Evolutionary conservation across 805 yeast genomes (phyloP), one percentile per base, ranked within the genome.

Genomic region (Cyberlindnera galapagoensis): DNA sequence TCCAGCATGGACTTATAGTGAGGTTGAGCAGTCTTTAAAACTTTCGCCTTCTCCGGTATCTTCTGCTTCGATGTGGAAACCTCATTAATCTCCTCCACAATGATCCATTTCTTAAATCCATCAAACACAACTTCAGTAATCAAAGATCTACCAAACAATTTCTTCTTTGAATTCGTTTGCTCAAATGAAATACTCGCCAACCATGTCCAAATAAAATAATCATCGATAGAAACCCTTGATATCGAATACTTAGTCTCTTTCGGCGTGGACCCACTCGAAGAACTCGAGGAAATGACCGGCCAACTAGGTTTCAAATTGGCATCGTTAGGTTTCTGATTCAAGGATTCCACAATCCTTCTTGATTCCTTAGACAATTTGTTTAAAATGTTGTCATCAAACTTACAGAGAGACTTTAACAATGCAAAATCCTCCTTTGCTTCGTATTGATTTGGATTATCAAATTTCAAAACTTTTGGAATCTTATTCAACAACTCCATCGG

Each of bases 141-240:
- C 35, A 84, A 65, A 0, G 94, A 77, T 43, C 92, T 69, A 8
- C 95, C 95, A 61, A 86, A 86, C 2, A 79, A 55, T 20, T 70
- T 69, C 53, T 81, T 81, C 44, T 76, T 75, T 16, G 63, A 56
- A 20, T 69, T 64, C 0, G 86, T 73, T 49, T 83, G 81, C 51
- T 86, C 95, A 20, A 76, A 67, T 0, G 84, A 84, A 16, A 85
- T 52, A 3, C 86, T 71, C 1, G 87, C 74, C 49, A 85, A 63
- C 95, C 95, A 86, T 1, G 95, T 73, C 95, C 95, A 86, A 18
- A 85, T 83, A 49, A 79, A 86, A 54, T 81, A 86, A 54, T 86
- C 95, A 54, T 84, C 94, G 13, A 86, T 74, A 6, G 83, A 69
- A 1, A 82, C 79, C 38, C 82, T 69, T 7, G 72, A 60, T 8